phyloP scores from a whole-genome alignment of 345 rosid genomes.

The Nephelium lappaceum region DNA sequence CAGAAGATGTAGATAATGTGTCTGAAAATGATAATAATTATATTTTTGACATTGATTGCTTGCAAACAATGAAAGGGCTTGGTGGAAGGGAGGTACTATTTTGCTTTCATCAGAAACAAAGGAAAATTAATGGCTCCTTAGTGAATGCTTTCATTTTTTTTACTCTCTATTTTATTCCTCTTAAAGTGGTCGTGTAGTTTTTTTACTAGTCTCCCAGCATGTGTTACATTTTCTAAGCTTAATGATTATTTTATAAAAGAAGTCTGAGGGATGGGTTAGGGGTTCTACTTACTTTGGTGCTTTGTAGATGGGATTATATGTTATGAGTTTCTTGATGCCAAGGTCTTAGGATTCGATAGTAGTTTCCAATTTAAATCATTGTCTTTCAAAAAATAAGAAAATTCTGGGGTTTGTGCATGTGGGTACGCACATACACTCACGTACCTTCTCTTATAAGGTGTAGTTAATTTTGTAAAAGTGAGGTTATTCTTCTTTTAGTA shows the following conservation, averaged over 20 bases:
- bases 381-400: too few relatives aligned
- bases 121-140: neutral
- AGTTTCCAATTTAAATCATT: too few relatives aligned
- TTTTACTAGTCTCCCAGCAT: neutral
- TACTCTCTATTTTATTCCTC: neutral
- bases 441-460: neutral
- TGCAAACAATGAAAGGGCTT: slow-evolving; percentile 88
- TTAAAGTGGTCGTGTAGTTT: neutral
- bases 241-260: too few relatives aligned
- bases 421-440: neutral
- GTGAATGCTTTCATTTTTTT: neutral
- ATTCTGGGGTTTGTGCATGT: neutral
- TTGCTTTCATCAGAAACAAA: neutral
- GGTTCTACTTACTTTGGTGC: too few relatives aligned
- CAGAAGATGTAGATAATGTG: slow-evolving; percentile 70
- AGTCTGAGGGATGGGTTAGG: too few relatives aligned
- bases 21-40: slow-evolving; percentile 75
- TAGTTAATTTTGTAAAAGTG: too few relatives aligned
- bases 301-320: too few relatives aligned
- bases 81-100: slow-evolving; percentile 78
- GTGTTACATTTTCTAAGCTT: neutral
- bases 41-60: slow-evolving; percentile 92
- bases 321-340: too few relatives aligned
- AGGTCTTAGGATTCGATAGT: too few relatives aligned
- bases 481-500: neutral